Conservation (phyloP, 768 basidiomycete genomes). For the Boletus pseudo-olivaceus region DNA sequence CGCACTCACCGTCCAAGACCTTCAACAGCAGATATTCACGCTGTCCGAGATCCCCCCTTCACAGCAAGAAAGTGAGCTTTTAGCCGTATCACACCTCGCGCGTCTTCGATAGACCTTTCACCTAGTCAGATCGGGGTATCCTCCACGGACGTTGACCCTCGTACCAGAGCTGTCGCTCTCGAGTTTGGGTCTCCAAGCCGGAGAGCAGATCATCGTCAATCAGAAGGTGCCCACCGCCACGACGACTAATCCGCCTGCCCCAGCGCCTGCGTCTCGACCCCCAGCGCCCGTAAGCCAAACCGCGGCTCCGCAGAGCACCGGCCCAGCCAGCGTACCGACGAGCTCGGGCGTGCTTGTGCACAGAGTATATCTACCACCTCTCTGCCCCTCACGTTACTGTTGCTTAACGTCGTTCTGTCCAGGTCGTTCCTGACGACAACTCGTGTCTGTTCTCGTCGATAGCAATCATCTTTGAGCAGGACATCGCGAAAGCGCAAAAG, state of each 20-base stretch:
- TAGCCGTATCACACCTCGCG: background rate
- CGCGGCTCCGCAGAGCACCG: conserved; percentile 22
- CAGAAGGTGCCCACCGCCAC: conserved; percentile 28
- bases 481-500: conserved; percentile 61
- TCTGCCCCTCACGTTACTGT: conserved; percentile 3
- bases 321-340: conserved; percentile 56
- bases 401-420: background rate
- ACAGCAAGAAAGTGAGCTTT: conserved; percentile 69
- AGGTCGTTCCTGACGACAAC: conserved; percentile 97
- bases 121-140: conserved; percentile 81
- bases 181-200: conserved; percentile 69
- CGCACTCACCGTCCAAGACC: conserved; percentile 63
- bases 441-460: conserved; percentile 90
- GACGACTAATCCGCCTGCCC: conserved; percentile 4
- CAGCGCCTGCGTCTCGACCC: conserved; percentile 13
- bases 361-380: conserved; percentile 40
- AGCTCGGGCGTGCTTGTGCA: conserved; percentile 72
- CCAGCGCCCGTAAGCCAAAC: conserved; percentile 14
- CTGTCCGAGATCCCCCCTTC: conserved; percentile 69
- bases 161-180: conserved; percentile 72
- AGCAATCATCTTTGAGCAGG: conserved; percentile 82
- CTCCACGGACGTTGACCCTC: conserved; percentile 68
- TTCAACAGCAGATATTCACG: conserved; percentile 68
- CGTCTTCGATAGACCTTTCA: background rate
- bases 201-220: conserved; percentile 86